Evolutionary conservation across 495 filamentous ascomycete genomes (phyloP).

Genomic region (Penicillium diatomitis): DNA sequence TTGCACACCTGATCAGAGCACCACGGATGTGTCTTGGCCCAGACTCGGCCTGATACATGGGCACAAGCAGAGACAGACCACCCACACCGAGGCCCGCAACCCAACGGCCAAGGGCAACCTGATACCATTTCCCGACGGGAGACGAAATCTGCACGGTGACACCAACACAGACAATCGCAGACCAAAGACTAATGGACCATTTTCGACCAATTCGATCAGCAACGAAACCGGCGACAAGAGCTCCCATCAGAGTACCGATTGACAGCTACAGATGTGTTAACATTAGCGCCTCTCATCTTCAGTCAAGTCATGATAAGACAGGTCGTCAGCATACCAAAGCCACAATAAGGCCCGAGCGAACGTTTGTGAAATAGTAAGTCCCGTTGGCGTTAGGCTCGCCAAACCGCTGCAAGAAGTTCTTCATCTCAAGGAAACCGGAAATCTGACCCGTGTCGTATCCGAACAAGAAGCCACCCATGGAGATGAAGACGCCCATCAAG

Average conservation of each 20-base stretch:
- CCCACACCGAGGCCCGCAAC: conserved; percentile 61
- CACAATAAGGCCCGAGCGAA: conserved; percentile 41
- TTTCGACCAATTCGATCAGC: conserved; percentile 45
- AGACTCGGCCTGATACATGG: conserved; percentile 65
- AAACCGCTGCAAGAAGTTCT: conserved; percentile 33
- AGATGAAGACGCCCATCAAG: conserved; percentile 42
- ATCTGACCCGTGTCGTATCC: conserved; percentile 38
- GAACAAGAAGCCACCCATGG: conserved; percentile 58
- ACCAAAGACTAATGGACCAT: conserved; percentile 43
- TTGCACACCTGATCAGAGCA: conserved; percentile 44
- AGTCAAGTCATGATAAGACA: neutral
- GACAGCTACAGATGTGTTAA: conserved; percentile 29
- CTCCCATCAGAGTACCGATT: conserved; percentile 58
- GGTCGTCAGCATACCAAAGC: conserved; percentile 19
- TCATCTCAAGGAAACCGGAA: conserved; percentile 49
- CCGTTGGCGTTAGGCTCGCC: conserved; percentile 15
- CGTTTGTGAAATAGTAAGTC: conserved; percentile 34
- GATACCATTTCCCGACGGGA: conserved; percentile 38
- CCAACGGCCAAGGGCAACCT: conserved; percentile 42
- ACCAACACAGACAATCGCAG: conserved; percentile 51
- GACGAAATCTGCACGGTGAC: conserved; percentile 58
- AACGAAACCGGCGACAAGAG: conserved; percentile 47
- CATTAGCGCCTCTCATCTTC: neutral
- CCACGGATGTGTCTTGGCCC: conserved; percentile 56
- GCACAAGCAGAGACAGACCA: conserved; percentile 55